A percentile compares a stretch with the other conserved stretches of the same genome.
These are phyloP conservation scores for Porogramme epimiltina DNA, from an alignment of 1,284 basidiomycete genomes.

Conservation along the genomic window DNA sequence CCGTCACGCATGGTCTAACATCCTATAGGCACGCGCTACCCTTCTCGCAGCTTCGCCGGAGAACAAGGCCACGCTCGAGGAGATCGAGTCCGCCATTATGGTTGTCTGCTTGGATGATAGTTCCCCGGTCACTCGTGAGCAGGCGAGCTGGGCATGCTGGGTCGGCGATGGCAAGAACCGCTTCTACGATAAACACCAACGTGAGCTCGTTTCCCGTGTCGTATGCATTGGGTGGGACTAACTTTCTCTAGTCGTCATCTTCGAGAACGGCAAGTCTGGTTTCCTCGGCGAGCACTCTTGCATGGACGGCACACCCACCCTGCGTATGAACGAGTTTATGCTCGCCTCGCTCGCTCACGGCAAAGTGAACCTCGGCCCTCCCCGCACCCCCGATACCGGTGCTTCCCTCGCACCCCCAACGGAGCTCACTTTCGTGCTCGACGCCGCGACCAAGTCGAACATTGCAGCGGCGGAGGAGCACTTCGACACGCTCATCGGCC, in stretches of 20 bases:
- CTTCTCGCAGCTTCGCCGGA: conserved; percentile 65
- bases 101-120: conserved; percentile 86
- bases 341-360: conserved; percentile 78
- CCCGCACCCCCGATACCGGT: conserved; percentile 43
- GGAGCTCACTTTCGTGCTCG: conserved; percentile 76
- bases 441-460: conserved; percentile 57
- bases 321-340: conserved; percentile 95
- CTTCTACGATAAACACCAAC: conserved; percentile 97
- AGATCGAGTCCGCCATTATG: conserved; percentile 90
- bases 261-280: conserved; percentile 91
- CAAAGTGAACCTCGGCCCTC: conserved; percentile 73
- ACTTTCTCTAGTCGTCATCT: conserved; percentile 74
- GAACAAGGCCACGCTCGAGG: conserved; percentile 73
- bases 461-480: conserved; percentile 59
- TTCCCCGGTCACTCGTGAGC: conserved; percentile 79
- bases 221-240: background rate
- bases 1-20: background rate
- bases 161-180: conserved; percentile 91
- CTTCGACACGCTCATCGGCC: conserved; percentile 78
- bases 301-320: conserved; percentile 96
- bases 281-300: conserved; percentile 91
- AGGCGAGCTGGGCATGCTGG: conserved; percentile 87
- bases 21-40: conserved; percentile 57
- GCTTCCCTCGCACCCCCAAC: conserved; percentile 56
- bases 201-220: conserved; percentile 45